These are phyloP conservation scores for Rubia occidens DNA, from an alignment of 305 asterid species.

Conservation along the genomic window DNA sequence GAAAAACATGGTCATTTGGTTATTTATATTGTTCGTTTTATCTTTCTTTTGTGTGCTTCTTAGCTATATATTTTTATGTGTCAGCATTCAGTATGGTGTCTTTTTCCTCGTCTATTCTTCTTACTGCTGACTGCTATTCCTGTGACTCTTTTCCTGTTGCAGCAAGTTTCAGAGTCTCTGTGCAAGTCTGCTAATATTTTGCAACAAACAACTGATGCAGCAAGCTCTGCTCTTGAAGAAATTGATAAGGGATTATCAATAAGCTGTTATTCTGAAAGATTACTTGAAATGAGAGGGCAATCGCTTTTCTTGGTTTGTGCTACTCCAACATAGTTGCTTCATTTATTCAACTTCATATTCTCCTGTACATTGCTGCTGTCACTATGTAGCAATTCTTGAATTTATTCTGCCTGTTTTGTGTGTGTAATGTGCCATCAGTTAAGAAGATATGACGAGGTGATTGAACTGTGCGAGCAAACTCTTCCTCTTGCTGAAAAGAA, in stretches of 20 bases:
- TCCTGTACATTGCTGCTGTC: not conserved
- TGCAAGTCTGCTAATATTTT: constrained; percentile 42
- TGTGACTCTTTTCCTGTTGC: constrained; percentile 26
- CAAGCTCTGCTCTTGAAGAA: constrained; percentile 42
- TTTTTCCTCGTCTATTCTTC: constrained; percentile 8
- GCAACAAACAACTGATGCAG: constrained; percentile 56
- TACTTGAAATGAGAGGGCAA: constrained; percentile 83
- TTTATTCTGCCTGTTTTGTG: constrained; percentile 2
- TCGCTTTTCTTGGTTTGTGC: constrained; percentile 62
- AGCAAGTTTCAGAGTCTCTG: constrained; percentile 59
- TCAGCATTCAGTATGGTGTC: not conserved
- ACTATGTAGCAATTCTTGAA: constrained; percentile 9
- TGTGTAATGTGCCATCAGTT: constrained; percentile 31
- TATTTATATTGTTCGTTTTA: not conserved
- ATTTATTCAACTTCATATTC: not conserved
- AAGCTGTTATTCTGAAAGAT: constrained; percentile 68
- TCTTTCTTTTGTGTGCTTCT: not conserved
- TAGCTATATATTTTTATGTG: not conserved
- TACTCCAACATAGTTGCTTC: not conserved
- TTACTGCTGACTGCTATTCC: constrained; percentile 19
- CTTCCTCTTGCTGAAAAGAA: constrained; percentile 61
- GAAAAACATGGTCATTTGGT: not conserved
- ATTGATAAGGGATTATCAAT: constrained; percentile 54
- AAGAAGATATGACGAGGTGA: constrained; percentile 55
- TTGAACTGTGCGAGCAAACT: constrained; percentile 65